phyloP scores from a whole-genome alignment of 768 basidiomycete genomes.

The Leccinum subtestaceum region DNA sequence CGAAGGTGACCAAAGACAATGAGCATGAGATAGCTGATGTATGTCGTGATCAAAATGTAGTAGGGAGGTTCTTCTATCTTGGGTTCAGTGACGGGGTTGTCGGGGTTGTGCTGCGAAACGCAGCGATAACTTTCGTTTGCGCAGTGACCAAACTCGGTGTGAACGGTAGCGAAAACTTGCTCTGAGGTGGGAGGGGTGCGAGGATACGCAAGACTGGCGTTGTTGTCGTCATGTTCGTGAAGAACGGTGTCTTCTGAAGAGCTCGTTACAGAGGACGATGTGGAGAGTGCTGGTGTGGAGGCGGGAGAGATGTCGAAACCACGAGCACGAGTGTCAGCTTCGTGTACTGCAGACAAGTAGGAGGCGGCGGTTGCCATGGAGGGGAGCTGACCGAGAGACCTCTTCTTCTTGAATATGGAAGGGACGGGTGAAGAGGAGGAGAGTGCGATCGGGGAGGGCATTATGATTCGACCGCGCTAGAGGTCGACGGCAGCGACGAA shows the following conservation, averaged over 20 bases:
- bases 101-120: conserved; percentile 55
- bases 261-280: conserved; percentile 68
- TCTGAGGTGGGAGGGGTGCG: conserved; percentile 74
- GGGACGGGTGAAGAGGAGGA: conserved; percentile 40
- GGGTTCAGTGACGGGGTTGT: conserved; percentile 46
- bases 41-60: conserved; percentile 88
- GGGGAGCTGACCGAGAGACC: conserved; percentile 33
- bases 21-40: conserved; percentile 89
- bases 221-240: conserved; percentile 50
- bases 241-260: conserved; percentile 68
- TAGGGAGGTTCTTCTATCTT: conserved; percentile 86
- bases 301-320: conserved; percentile 46
- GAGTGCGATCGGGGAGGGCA: conserved; percentile 67
- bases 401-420: conserved; percentile 66
- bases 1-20: conserved; percentile 90
- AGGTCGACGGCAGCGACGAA: conserved; percentile 1
- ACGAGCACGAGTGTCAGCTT: conserved; percentile 68
- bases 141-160: conserved; percentile 93
- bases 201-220: conserved; percentile 61
- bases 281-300: conserved; percentile 69
- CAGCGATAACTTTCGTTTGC: conserved; percentile 72
- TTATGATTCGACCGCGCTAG: conserved; percentile 9
- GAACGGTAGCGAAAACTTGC: conserved; percentile 72
- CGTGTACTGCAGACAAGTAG: conserved; percentile 58
- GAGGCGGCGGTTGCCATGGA: conserved; percentile 52